Base-by-base conservation (phyloP, 257 asterid genomes). In the Przewalskia tangutica region DNA sequence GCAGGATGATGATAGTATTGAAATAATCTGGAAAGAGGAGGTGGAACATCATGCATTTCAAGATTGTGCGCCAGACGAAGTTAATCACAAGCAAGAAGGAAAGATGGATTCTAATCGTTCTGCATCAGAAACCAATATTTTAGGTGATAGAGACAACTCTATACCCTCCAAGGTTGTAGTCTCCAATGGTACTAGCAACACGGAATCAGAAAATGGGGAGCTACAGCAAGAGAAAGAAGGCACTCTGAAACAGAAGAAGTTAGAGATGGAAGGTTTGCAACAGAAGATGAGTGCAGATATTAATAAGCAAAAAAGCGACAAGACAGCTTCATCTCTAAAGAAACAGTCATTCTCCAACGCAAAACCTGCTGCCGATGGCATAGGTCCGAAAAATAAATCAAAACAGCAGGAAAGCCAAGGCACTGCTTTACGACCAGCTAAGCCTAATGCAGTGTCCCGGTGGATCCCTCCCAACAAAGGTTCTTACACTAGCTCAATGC, bases 391-490 rank as follows among this genome's bases (percentile, higher is more conserved):
- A 87, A 87, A 88, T 84, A 96, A 89, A 88, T 34, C 82, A 83
- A 94, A 94, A 91, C 93, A 86, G 86, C 94, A 86, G 82, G 97
- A 92, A 64, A 55, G 86, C 27, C 93, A 76, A 86, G 90, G 86
- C 40, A 9, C 89, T 81, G 82, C 32, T 27, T 27, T 70, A 82
- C 91, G 98, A 85, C 88, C 58, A 83, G 98, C 97, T 63, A 93
- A 96, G 86, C 90, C 97, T 56, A 92, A 82, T 90, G 89, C 97
- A 81, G 95, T 90, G 60, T 94, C 99, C 67, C 90, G 91, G 90
- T 96, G 98, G 99, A 93, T 96, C 82, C 98, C 98, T 77, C 7
- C 97, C 59, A 96, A 94, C 88, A 96, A 94, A 90, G 98, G 98
- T 66, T 94, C 98, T 77, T 93, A 93, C 89, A 90, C 95, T 81